Percentiles rank a stretch among this genome's conserved stretches.
Conservation (phyloP, 2,329 filamentous ascomycete species). For the Berkeleyomyces basicola region DNA sequence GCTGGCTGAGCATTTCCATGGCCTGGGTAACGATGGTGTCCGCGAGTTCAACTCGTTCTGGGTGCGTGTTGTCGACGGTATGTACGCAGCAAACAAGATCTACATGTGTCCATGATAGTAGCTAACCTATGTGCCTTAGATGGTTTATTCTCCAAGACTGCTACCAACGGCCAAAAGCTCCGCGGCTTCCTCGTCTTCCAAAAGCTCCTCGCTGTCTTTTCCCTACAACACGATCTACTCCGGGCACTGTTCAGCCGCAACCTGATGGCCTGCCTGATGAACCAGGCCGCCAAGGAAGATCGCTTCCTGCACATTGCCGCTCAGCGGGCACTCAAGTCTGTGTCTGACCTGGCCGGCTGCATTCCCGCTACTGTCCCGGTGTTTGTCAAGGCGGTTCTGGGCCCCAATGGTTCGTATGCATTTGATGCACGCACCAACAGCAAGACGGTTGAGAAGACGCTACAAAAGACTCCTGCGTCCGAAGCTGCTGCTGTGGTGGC, state of each 20-base stretch:
- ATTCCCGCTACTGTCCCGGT: constrained; percentile 41
- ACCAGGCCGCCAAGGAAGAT: constrained; percentile 63
- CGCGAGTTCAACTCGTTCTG: constrained; percentile 61
- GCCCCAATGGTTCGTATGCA: constrained; percentile 52
- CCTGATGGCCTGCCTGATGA: constrained; percentile 64
- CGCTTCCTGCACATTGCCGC: constrained; percentile 68
- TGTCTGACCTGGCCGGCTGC: constrained; percentile 47
- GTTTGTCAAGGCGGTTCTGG: constrained; percentile 51
- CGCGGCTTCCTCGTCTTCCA: constrained; percentile 81
- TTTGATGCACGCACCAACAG: constrained; percentile 78
- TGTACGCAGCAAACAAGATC: constrained; percentile 21
- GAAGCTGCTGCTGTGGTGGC: constrained; percentile 38
- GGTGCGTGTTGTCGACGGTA: constrained; percentile 72
- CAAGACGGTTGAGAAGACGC: constrained; percentile 63
- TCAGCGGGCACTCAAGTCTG: constrained; percentile 53
- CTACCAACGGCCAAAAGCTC: constrained; percentile 78
- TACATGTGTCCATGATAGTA: not conserved
- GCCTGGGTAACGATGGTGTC: constrained; percentile 22
- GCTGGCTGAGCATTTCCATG: constrained; percentile 42
- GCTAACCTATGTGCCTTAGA: constrained; percentile 30
- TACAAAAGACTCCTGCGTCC: constrained; percentile 41
- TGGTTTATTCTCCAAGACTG: constrained; percentile 63
- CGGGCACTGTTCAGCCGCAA: constrained; percentile 64
- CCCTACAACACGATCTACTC: constrained; percentile 30
- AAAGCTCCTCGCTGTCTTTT: constrained; percentile 46